These are phyloP conservation scores for Boeremia exigua DNA, from an alignment of 2,329 filamentous ascomycete species.

Conservation along the genomic window DNA sequence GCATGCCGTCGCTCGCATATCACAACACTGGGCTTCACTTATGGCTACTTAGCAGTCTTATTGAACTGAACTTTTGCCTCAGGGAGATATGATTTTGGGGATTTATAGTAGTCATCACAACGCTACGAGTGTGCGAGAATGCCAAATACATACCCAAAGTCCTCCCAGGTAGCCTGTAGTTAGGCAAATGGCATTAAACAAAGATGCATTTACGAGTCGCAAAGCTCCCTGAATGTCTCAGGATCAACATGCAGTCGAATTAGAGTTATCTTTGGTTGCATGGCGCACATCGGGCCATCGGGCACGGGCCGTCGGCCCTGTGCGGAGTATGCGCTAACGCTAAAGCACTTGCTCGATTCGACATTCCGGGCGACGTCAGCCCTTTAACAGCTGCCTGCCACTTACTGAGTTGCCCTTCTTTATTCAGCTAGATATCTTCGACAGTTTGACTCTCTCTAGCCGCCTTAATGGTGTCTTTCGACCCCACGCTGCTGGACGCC, in stretches of 20 bases:
- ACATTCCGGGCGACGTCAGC: constrained; percentile 6
- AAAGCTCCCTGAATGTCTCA: background rate
- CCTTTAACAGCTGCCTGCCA: background rate
- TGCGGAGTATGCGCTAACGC: constrained; percentile 10
- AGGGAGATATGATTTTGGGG: no score
- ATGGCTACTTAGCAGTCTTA: no score
- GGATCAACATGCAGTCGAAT: constrained; percentile 15
- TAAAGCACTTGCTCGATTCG: background rate
- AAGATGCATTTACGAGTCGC: background rate
- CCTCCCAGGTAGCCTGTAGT: no score
- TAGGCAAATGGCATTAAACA: no score
- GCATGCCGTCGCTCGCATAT: no score
- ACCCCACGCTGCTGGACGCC: constrained; percentile 4
- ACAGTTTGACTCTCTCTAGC: background rate
- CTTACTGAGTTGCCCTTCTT: no score
- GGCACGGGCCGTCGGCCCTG: constrained; percentile 14
- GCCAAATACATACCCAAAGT: no score
- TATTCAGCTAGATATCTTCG: background rate
- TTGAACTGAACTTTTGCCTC: no score
- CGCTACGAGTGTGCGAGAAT: no score
- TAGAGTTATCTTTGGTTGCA: constrained; percentile 15
- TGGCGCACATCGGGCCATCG: constrained; percentile 15
- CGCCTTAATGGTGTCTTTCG: constrained; percentile 1
- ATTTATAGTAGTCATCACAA: no score
- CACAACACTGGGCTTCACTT: no score